Conservation (phyloP, 768 basidiomycete genomes). For the Lentinula raphanica region DNA sequence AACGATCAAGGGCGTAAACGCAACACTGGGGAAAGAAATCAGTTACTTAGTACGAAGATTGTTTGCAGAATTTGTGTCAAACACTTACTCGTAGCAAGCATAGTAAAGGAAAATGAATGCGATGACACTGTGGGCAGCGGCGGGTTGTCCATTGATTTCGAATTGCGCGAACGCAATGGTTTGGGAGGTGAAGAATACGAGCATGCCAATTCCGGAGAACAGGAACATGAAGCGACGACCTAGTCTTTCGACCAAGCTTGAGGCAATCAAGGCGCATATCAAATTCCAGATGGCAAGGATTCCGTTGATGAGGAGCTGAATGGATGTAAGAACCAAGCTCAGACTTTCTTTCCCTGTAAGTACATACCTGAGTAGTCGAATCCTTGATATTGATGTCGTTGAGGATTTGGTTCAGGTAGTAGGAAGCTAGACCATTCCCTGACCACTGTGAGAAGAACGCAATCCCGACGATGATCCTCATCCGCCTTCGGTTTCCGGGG, state of each 20-base stretch:
- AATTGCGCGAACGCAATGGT: slow-evolving; percentile 61
- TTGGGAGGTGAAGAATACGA: slow-evolving; percentile 62
- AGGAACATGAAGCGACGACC: slow-evolving; percentile 73
- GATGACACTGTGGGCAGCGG: slow-evolving; percentile 67
- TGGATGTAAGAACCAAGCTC: neutral
- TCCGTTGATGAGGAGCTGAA: slow-evolving; percentile 79
- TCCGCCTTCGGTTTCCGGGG: slow-evolving; percentile 68
- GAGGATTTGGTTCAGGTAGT: slow-evolving; percentile 76
- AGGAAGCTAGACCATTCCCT: slow-evolving; percentile 79
- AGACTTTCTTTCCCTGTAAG: neutral
- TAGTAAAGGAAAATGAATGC: slow-evolving; percentile 84
- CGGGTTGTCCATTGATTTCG: slow-evolving; percentile 28
- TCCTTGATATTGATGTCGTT: slow-evolving; percentile 60
- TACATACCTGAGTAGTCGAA: slow-evolving; percentile 37
- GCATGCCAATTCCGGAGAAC: slow-evolving; percentile 52
- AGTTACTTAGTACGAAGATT: neutral
- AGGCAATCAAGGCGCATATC: slow-evolving; percentile 51
- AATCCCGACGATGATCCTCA: slow-evolving; percentile 70
- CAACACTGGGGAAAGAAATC: slow-evolving; percentile 37
- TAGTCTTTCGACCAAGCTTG: slow-evolving; percentile 56
- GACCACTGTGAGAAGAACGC: slow-evolving; percentile 88
- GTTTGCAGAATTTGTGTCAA: neutral
- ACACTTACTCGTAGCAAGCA: slow-evolving; percentile 63
- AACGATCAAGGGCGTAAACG: slow-evolving; percentile 83
- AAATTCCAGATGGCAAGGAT: slow-evolving; percentile 84